These are phyloP conservation scores for Saturnispora ahearnii DNA, from an alignment of 805 yeast species.

Conservation along the genomic window DNA sequence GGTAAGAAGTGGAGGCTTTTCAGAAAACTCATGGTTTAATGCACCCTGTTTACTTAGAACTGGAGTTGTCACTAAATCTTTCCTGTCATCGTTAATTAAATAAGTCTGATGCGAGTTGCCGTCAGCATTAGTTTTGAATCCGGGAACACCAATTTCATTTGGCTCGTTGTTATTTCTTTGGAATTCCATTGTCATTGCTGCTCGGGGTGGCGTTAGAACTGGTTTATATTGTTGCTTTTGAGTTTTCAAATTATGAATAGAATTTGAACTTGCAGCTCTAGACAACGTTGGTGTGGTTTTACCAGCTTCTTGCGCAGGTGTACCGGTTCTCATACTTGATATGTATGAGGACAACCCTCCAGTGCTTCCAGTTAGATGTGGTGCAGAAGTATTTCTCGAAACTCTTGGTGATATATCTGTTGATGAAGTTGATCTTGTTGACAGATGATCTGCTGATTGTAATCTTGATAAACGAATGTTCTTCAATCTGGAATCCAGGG, in stretches of 20 bases:
- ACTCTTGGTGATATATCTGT: slow-evolving; percentile 2
- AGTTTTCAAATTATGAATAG: neutral
- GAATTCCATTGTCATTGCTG: neutral
- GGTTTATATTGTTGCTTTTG: slow-evolving; percentile 1
- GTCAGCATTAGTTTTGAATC: neutral
- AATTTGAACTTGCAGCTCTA: slow-evolving; percentile 9
- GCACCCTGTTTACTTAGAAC: neutral
- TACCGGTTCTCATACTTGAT: neutral
- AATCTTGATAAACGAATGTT: slow-evolving; percentile 14
- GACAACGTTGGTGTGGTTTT: slow-evolving; percentile 10
- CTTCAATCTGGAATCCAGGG: slow-evolving; percentile 25
- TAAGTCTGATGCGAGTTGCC: neutral
- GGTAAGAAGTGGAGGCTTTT: neutral
- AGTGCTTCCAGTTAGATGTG: neutral
- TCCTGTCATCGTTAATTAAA: neutral
- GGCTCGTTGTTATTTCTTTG: neutral
- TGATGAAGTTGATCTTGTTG: neutral
- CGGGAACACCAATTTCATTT: neutral
- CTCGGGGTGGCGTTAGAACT: slow-evolving; percentile 4
- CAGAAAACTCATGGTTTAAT: neutral
- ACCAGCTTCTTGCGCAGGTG: neutral
- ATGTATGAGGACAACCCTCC: neutral
- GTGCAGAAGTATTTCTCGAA: slow-evolving; percentile 3
- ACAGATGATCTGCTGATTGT: neutral
- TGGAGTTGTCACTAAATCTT: neutral